Base-by-base conservation (phyloP, 2,329 filamentous ascomycete species). In the Coniochaeta sp. region DNA sequence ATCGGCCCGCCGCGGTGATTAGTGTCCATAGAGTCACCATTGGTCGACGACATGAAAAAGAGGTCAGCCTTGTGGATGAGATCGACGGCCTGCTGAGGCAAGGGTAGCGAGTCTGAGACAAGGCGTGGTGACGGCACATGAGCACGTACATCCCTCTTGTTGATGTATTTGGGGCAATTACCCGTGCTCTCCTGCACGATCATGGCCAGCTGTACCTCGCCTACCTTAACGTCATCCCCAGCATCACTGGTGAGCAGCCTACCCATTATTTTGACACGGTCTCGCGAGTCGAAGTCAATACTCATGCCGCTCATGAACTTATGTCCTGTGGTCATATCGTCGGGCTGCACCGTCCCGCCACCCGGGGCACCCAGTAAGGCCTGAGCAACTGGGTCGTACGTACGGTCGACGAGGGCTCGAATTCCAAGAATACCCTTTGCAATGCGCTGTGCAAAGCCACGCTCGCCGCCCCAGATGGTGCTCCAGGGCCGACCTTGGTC, bases 141-240 rank as follows among this genome's bases (percentile, higher is more conserved):
- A 6, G 81, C 79, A 1, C 73, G 69, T 43, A 95, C 83, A 1
- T 77, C 75, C 69, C 89, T 92, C 67, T 84, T 85, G 72, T 93
- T 95, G 34, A 96, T 70, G 67, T 96, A 96, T 72, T 96, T 96
- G 1, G 91, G 91, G 67, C 91, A 96, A 67, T 95, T 96, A 0
- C 90, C 87, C 75, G 96, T 68, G 64, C 85, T 89, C 71, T 90
- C 87, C 34, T 88, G 81, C 54, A 91, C 77, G 14, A 88, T 85
- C 36, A 93, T 74, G 70, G 82, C 79, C 50, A 80, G 66, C 71
- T 82, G 79, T 52, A 80, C 67, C 6, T 74, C 71, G 7, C 65
- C 70, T 7, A 68, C 68, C 4, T 68, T 69, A 64, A 36, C 72
- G 6, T 67, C 12, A 71, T 66, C 6, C 72, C 19, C 71, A 64